Evolutionary conservation across 1,284 basidiomycete species (phyloP), one percentile per base, ranked within the genome.

Genomic region (Xerocomus cyaneibrunnescens): DNA sequence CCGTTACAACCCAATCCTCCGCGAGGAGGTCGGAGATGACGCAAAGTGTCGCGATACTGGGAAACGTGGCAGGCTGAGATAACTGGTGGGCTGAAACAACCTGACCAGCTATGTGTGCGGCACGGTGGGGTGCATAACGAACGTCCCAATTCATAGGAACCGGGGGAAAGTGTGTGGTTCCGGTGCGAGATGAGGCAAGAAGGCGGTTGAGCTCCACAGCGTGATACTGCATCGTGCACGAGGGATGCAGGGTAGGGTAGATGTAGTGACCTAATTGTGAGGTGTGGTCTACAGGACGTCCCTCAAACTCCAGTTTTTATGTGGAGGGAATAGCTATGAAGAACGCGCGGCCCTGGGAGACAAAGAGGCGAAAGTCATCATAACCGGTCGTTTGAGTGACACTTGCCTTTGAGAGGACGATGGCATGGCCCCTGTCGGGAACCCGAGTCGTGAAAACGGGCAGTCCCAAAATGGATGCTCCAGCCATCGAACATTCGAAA

Each of bases 1-100:
- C 52, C 4, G 45, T 16, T 25, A 71, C 53, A 5, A 64, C 62
- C 76, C 79, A 81, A 7, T 66, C 50, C 39, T 64, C 67, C 4
- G 70, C 72, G 17, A 79, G 71, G 47, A 82, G 59, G 19, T 74
- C 78, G 54, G 78, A 81, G 13, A 68, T 63, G 50, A 83, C 58
- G 41, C 60, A 64, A 28, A 83, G 66, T 12, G 57, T 56, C 21
- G 56, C 45, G 25, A 76, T 59, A 0, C 72, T 64, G 1, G 79
- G 81, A 9, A 51, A 51, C 2, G 77, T 79, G 4, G 77, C 81
- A 45, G 54, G 65, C 46, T 74, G 69, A 0, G 62, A 50, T 40
- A 79, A 66, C 14, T 76, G 65, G 31, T 65, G 58, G 14, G 64
- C 40, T 7, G 57, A 55, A 9, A 51, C 32, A n/a, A 32, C 12